phyloP scores from a whole-genome alignment of 306 rosid species.

The Albizia julibrissin region DNA sequence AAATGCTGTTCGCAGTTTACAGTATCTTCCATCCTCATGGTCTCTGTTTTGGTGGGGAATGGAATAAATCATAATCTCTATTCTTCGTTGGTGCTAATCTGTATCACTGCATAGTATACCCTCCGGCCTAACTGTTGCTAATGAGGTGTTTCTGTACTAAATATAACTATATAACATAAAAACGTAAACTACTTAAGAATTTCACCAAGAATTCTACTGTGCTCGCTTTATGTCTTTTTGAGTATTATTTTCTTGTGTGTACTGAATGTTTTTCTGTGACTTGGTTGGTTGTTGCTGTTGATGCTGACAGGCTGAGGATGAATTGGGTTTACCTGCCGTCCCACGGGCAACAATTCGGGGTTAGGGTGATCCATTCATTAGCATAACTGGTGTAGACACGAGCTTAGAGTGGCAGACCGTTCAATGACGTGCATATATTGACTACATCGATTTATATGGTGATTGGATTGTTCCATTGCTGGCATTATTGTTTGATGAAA shows the following conservation, averaged over 20 bases:
- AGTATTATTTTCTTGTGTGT: neutral
- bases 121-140: neutral
- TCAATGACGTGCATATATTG: constrained; percentile 67
- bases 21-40: neutral
- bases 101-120: neutral
- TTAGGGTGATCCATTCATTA: constrained; percentile 33
- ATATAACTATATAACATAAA: neutral
- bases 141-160: neutral
- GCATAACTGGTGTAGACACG: constrained; percentile 27
- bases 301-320: constrained; percentile 71
- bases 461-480: constrained; percentile 29
- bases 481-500: constrained; percentile 30
- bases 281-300: constrained; percentile 31
- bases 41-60: neutral
- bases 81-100: neutral
- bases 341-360: constrained; percentile 85
- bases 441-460: constrained; percentile 32
- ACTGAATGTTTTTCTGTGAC: neutral
- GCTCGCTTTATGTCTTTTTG: neutral
- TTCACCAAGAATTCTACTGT: neutral
- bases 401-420: constrained; percentile 36
- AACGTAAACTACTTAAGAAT: neutral
- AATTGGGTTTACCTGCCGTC: constrained; percentile 89
- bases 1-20: neutral
- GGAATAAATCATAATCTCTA: constrained; percentile 5